Evolutionary conservation across 2,329 filamentous ascomycete species (phyloP), one percentile per base, ranked within the genome.

Genomic region (Dactylella cylindrospora): DNA sequence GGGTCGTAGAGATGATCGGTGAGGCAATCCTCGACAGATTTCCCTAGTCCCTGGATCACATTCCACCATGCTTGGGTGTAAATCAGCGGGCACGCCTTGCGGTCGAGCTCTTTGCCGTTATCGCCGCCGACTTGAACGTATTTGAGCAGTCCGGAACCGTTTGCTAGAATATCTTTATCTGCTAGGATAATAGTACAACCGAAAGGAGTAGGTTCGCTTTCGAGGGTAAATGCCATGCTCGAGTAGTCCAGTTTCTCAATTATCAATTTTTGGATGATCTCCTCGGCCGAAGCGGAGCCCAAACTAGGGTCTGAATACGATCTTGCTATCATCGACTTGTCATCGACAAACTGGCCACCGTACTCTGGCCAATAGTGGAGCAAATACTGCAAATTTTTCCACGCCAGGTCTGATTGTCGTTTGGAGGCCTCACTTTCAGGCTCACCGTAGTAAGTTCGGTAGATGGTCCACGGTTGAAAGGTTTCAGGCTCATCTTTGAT

Each of bases 381-480:
- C 3, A 41, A 4, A 13, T 41, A 41, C 4, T 26, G 3, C 15
- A 41, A 13, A 26, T 41, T 41, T 8, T 28, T 25, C 38, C 38
- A 41, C 22, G 38, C 38, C n/a, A 26, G 22, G 9, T 41, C 22
- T 19, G 38, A 12, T 41, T 15, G 5, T 17, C 5, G 5, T 28
- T 41, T 6, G 17, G 38, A 41, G 7, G 4, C 5, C 9, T 20
- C 20, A 13, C 13, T 10, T 5, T n/a, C 9, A 13, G 36, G 13
- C 12, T 41, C 38, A 6, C 38, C 38, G 13, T 41, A 41, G 23
- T 41, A 41, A 6, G 38, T 41, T 9, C 38, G 38, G 13, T 26
- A 28, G 8, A 41, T 23, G 10, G 38, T 41, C 20, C 22, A 41
- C 4, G 38, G 22, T 28, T 26, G 19, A 26, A 41, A 36, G 7